Percentiles rank a stretch among this genome's conserved stretches.
Evolutionary conservation across 2,329 filamentous ascomycete genomes (phyloP).

Genomic region (Diaporthe sp.): DNA sequence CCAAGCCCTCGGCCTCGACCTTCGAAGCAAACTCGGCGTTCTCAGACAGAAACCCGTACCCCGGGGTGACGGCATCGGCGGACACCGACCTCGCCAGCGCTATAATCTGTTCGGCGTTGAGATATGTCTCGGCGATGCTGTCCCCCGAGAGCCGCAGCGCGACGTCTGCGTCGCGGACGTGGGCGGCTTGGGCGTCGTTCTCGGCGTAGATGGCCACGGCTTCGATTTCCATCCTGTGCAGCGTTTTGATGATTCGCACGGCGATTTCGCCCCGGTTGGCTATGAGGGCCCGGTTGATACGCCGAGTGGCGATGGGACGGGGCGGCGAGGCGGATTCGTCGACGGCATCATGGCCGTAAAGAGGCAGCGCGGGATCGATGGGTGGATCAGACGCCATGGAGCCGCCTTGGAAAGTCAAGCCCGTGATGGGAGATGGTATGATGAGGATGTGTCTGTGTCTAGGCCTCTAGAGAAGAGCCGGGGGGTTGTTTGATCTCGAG

Average conservation of each 20-base stretch:
- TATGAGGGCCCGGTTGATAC: background rate
- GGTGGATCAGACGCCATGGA: background rate
- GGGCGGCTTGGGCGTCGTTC: background rate
- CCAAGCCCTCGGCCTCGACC: background rate
- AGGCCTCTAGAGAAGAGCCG: too few species aligned
- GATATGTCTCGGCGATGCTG: background rate
- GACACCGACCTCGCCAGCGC: background rate
- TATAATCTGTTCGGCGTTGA: background rate
- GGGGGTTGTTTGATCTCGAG: too few species aligned
- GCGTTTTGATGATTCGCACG: background rate
- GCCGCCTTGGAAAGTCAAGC: too few species aligned
- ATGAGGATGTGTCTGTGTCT: background rate
- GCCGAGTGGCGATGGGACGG: background rate
- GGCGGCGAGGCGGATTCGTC: background rate
- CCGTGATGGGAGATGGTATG: background rate
- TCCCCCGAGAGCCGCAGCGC: background rate
- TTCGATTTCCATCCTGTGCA: background rate
- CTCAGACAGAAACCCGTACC: conserved; percentile 6
- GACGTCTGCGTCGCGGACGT: background rate
- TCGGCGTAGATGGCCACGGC: background rate
- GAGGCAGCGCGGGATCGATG: background rate
- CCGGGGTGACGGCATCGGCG: background rate
- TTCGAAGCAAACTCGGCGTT: background rate
- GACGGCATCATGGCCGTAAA: background rate
- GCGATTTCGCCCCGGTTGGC: conserved; percentile 15